Base-by-base conservation (phyloP, 2,329 filamentous ascomycete genomes). In the Calonectria montana region DNA sequence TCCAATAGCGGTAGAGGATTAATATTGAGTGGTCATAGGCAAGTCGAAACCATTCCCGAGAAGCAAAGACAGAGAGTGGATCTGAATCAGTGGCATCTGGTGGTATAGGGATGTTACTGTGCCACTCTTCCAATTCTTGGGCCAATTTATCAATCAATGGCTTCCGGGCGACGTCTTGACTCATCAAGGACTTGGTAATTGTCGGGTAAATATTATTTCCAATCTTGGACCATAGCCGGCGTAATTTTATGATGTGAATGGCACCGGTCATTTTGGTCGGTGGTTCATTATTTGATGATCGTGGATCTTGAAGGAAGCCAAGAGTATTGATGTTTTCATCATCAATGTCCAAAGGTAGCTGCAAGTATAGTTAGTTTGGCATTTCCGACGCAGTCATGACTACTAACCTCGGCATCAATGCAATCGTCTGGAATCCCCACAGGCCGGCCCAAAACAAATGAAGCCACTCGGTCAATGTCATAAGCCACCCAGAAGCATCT, bases 21-120 rank as follows among this genome's bases (percentile, higher is more conserved):
- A 86, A 75, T 25, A 86, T 80, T 1, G 83, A 82, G 67, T 85
- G 80, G 67, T 84, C 73, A 57, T 85, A 85, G 1, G 81, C 82
- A 1, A 85, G 75, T 3, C 78, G 70, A 57, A 85, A 86, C 83
- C 84, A 85, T 15, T 81, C 79, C 7, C 70, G 70, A 0, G 83
- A 84, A 0, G 82, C 79, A 69, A 83, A 86, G 2, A 83, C 80
- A 0, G 80, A 80, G 4, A 81, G 68, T 2, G 73, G 73, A 27
- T 74, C 66, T 10, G 67, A 6, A 7, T 70, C 73, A 16, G 65
- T 37, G 1, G 50, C 57, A 25, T 75, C 73, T 10, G 73, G 73
- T 1, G 72, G 43, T 4, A 55, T 64, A 2, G 80, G 78, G 13
- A 76, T 72, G 23, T 74, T 69, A 27, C 71, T 29, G 39, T 75